Conservation (phyloP, 345 rosid species). For the Corymbia maculata region DNA sequence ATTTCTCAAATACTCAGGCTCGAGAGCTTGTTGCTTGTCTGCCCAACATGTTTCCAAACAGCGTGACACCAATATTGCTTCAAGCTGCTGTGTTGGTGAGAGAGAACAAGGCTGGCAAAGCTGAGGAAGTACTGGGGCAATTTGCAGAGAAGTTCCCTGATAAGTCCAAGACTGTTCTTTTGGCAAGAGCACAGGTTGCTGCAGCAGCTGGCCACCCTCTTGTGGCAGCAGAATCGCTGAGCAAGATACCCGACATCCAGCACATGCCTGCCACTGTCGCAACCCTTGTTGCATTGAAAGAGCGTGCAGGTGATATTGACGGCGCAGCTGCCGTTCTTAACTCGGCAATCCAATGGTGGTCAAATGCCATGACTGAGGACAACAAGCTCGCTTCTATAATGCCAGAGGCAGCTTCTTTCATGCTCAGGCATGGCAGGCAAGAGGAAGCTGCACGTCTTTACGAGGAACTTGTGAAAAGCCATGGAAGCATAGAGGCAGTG, state of each 20-base stretch:
- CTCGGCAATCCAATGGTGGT: conserved; percentile 88
- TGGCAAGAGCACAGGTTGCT: conserved; percentile 92
- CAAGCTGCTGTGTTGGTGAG: conserved; percentile 85
- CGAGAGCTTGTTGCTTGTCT: conserved; percentile 69
- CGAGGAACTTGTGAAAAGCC: conserved; percentile 73
- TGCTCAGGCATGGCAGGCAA: conserved; percentile 74
- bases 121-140: conserved; percentile 74
- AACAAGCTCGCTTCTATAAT: conserved; percentile 54
- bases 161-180: conserved; percentile 52
- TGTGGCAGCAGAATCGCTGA: conserved; percentile 76
- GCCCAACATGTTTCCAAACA: conserved; percentile 52
- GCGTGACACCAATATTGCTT: conserved; percentile 58
- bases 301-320: conserved; percentile 80
- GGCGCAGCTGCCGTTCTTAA: conserved; percentile 73
- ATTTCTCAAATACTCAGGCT: conserved; percentile 39
- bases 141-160: conserved; percentile 60
- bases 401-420: conserved; percentile 95
- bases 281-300: conserved; percentile 81
- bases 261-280: conserved; percentile 93
- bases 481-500: conserved; percentile 62
- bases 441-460: conserved; percentile 74
- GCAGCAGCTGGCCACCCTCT: conserved; percentile 76
- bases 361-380: conserved; percentile 76
- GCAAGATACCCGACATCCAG: conserved; percentile 68
- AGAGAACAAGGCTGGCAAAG: conserved; percentile 82